Evolutionary conservation across 2,329 filamentous ascomycete genomes (phyloP), one percentile per base, ranked within the genome.

Genomic region (Ophiostoma perfectum): DNA sequence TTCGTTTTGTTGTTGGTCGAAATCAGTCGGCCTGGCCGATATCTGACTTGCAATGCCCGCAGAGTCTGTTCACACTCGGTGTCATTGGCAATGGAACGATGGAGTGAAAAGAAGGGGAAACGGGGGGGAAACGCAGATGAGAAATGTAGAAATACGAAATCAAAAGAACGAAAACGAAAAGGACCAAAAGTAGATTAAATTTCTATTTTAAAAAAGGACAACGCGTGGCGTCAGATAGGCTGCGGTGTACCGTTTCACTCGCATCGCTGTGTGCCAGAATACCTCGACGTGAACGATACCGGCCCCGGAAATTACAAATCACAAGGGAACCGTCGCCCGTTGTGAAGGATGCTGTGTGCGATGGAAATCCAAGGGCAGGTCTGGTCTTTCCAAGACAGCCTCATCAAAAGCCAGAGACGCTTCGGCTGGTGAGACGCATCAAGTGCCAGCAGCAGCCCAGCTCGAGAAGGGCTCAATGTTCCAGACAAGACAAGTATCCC

Each of bases 281-380:
- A n/a, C 49, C 49, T 55, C 49, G 49, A 55, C 49, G 8, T 55
- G 49, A 55, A 55, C 49, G n/a, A 55, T 27, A 27, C 49, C 49
- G 49, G 18, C 18, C n/a, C 49, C 12, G 49, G 18, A n/a, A 55
- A 55, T 27, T 27, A 27, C 27, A 27, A 27, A 27, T 27, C 27
- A 27, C 27, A 27, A 27, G 27, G 27, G 27, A 27, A 27, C 27
- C 27, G 27, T 27, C 27, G 27, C 27, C 27, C 27, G 27, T 27
- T 27, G 27, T 27, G 27, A 27, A 27, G 27, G 27, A 27, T 27
- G 27, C 27, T 27, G 27, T 27, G 27, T 27, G 27, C 27, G 27
- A 27, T 27, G 27, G 27, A 27, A 27, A 27, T 27, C 27, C 27
- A 27, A 27, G 27, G 27, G 27, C 27, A 27, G 27, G 27, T 27